Percentiles rank a stretch among this genome's conserved stretches.
Evolutionary conservation across 2,329 filamentous ascomycete genomes (phyloP).

Genomic region (Colletotrichum higginsianum): DNA sequence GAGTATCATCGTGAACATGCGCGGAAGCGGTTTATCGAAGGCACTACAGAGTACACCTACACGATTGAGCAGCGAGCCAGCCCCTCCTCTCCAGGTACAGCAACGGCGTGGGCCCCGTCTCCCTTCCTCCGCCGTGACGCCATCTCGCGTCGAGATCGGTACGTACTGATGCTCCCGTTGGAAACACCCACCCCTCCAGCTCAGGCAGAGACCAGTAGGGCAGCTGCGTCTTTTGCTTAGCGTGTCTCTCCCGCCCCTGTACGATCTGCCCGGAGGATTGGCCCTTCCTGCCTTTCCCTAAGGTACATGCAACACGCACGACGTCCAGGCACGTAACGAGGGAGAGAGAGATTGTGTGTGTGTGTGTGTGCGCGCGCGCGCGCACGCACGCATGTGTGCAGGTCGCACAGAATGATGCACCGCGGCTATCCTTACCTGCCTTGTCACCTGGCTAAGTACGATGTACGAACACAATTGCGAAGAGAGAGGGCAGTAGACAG

Average conservation of each 20-base stretch:
- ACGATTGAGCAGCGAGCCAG: neutral
- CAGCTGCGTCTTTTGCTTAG: slow-evolving; percentile 24
- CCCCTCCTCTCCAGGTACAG: neutral
- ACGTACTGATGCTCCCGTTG: slow-evolving; percentile 25
- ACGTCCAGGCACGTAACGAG: too few relatives aligned
- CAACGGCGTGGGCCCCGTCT: neutral
- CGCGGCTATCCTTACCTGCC: neutral
- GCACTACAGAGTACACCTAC: too few relatives aligned
- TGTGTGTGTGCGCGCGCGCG: too few relatives aligned
- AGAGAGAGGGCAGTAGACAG: neutral
- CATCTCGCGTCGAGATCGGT: slow-evolving; percentile 31
- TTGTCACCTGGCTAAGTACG: neutral
- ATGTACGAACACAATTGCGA: neutral
- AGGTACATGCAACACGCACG: neutral
- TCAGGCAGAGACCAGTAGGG: slow-evolving; percentile 21
- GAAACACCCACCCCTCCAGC: slow-evolving; percentile 28
- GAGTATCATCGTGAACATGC: too few relatives aligned
- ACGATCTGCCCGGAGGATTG: slow-evolving; percentile 40
- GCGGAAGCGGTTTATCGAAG: too few relatives aligned
- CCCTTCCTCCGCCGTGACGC: slow-evolving; percentile 29
- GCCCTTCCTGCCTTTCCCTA: neutral
- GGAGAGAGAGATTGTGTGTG: too few relatives aligned
- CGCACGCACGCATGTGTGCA: too few relatives aligned
- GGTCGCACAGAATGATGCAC: neutral
- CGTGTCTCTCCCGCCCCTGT: slow-evolving; percentile 35